Conservation (phyloP, 2,329 filamentous ascomycete species). For the Sarocladium strictum region DNA sequence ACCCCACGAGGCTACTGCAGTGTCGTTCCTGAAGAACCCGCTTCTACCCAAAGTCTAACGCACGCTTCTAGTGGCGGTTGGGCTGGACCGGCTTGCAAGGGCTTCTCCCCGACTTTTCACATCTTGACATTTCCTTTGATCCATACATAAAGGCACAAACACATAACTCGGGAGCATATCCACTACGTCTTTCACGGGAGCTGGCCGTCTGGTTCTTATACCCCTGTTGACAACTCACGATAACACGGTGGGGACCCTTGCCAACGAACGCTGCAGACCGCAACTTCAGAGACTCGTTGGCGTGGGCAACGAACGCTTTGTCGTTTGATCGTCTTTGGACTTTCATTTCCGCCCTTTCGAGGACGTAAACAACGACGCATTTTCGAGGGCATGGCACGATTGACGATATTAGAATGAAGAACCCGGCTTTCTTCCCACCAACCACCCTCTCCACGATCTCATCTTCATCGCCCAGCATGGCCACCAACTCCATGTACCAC, state of each 20-base stretch:
- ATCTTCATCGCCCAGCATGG: not conserved
- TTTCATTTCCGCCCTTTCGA: slow-evolving; percentile 8
- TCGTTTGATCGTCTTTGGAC: not conserved
- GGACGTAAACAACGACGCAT: not conserved
- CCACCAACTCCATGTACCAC: slow-evolving; percentile 34
- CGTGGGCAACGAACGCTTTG: slow-evolving; percentile 6
- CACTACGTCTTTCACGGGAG: not conserved
- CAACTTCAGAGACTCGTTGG: slow-evolving; percentile 6
- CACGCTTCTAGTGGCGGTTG: not conserved
- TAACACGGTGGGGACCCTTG: slow-evolving; percentile 2
- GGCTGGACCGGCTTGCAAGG: too few relatives aligned
- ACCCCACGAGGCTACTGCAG: not conserved
- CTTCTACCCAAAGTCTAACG: not conserved
- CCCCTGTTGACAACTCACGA: not conserved
- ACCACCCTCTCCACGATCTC: not conserved
- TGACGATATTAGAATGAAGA: not conserved
- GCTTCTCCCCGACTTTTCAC: not conserved
- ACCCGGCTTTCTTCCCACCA: not conserved
- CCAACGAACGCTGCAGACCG: slow-evolving; percentile 6
- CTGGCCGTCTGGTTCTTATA: not conserved
- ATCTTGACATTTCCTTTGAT: not conserved
- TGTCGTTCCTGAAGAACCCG: slow-evolving; percentile 1
- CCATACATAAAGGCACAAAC: too few relatives aligned
- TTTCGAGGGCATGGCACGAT: not conserved
- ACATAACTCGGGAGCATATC: not conserved